Base-by-base conservation (phyloP, 306 rosid genomes). In the Echinosophora koreensis region DNA sequence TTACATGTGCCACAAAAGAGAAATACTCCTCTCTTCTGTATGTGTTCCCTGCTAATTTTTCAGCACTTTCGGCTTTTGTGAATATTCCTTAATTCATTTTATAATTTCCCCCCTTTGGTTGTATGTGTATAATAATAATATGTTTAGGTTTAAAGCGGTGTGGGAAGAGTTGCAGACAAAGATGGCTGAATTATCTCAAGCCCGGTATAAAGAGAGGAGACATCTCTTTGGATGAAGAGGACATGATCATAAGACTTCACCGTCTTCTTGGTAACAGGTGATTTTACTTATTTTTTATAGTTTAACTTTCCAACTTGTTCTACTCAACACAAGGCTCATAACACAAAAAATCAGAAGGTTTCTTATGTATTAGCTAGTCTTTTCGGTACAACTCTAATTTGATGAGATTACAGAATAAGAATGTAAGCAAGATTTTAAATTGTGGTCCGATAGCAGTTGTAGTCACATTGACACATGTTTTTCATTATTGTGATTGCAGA, bases 221-320 rank as follows among this genome's bases (percentile, higher is more conserved):
- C 42, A 84, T 84, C 6, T 80, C 84, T n/a, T 6, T 11, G 5
- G 84, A 84, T 41, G 87, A 84, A 66, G 87, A 84, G 13, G 87
- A 88, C 12, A 79, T 86, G 74, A 88, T 88, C 22, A 55, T 83
- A 17, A 83, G 91, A 72, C 89, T 87, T 46, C 91, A 87, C 32
- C 80, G 76, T 51, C 89, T 87, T 46, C 86, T 83, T 42, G 89
- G 89, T 30, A 88, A 88, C 80, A 85, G 91, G 91, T 84, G 3
- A 30, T 11, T 34, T 14, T 35, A 30, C 2, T 0, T 30, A 30
- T 30, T 30, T 30, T 30, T 0, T 2, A 0, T 30, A 30, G 2
- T 30, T 63, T 75, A 14, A 0, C 11, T 16, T 34, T 59, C 14
- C 22, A 8, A 4, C 56, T 58, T 12, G 7, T 16, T 35, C 16